Evolutionary conservation across 345 rosid genomes (phyloP).

Genomic region (Murraya paniculata): DNA sequence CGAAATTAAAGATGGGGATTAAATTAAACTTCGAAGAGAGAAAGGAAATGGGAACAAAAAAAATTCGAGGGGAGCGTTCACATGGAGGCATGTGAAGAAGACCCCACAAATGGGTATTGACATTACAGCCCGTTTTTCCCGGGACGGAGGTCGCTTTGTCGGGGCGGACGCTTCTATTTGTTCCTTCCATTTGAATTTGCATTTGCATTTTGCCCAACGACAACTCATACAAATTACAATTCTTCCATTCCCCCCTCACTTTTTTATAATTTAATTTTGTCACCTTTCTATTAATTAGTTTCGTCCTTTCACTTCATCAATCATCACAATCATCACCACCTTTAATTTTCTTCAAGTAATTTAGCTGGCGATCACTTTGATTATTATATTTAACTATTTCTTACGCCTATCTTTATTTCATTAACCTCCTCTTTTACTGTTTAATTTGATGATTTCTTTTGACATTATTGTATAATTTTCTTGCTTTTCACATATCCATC

Average conservation of each 20-base stretch:
- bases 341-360: not conserved
- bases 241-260: not conserved
- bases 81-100: constrained; percentile 76
- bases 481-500: not conserved
- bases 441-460: constrained; percentile 29
- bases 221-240: too few species aligned
- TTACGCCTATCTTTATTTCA: constrained; percentile 2
- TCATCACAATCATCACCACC: not conserved
- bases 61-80: constrained; percentile 24
- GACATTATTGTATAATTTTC: not conserved
- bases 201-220: not conserved
- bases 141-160: constrained; percentile 72
- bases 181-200: not conserved
- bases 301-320: not conserved
- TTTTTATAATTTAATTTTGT: too few species aligned
- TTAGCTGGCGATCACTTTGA: constrained; percentile 41
- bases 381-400: not conserved
- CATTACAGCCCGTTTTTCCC: constrained; percentile 67
- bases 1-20: not conserved
- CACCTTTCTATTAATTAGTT: not conserved
- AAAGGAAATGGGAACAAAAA: constrained; percentile 3
- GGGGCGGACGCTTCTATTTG: constrained; percentile 12
- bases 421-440: not conserved
- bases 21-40: not conserved
- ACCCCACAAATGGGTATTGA: constrained; percentile 37